Evolutionary conservation across 495 filamentous ascomycete genomes (phyloP).

Genomic region (Xylaria venustula): DNA sequence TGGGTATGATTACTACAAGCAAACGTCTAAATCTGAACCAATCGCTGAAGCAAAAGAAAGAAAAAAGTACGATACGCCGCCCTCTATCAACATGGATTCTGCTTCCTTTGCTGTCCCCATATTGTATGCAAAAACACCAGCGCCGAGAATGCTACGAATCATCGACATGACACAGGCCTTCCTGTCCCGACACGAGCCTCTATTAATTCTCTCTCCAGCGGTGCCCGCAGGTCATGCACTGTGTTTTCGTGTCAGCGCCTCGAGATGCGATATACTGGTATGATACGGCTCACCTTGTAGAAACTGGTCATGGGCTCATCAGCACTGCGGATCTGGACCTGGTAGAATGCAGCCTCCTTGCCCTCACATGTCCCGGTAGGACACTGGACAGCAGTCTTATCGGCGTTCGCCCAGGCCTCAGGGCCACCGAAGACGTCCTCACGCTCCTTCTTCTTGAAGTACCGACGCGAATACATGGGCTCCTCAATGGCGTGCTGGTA

Average conservation of each 20-base stretch:
- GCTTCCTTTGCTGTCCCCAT: constrained; percentile 18
- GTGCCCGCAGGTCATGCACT: constrained; percentile 60
- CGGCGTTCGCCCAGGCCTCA: constrained; percentile 84
- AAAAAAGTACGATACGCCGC: neutral
- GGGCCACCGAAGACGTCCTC: constrained; percentile 90
- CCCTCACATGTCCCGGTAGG: constrained; percentile 71
- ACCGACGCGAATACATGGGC: constrained; percentile 73
- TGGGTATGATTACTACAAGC: constrained; percentile 23
- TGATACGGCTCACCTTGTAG: constrained; percentile 65
- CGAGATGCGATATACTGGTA: neutral
- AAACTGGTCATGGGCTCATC: constrained; percentile 99
- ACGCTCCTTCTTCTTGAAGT: constrained; percentile 74
- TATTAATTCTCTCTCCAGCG: constrained; percentile 57
- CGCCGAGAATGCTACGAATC: constrained; percentile 15
- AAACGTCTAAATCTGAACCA: constrained; percentile 10
- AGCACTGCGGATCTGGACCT: constrained; percentile 95
- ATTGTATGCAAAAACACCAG: constrained; percentile 16
- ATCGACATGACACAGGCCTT: neutral
- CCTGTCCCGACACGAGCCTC: neutral
- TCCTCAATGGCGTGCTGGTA: constrained; percentile 76
- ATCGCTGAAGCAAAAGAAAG: constrained; percentile 1
- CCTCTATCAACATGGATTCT: constrained; percentile 21
- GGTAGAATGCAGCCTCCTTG: constrained; percentile 83
- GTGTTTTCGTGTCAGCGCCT: constrained; percentile 20
- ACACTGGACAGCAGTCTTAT: constrained; percentile 76